Evolutionary conservation across 495 filamentous ascomycete genomes (phyloP), one percentile per base, ranked within the genome.

Genomic region (Annulohypoxylon stygium): DNA sequence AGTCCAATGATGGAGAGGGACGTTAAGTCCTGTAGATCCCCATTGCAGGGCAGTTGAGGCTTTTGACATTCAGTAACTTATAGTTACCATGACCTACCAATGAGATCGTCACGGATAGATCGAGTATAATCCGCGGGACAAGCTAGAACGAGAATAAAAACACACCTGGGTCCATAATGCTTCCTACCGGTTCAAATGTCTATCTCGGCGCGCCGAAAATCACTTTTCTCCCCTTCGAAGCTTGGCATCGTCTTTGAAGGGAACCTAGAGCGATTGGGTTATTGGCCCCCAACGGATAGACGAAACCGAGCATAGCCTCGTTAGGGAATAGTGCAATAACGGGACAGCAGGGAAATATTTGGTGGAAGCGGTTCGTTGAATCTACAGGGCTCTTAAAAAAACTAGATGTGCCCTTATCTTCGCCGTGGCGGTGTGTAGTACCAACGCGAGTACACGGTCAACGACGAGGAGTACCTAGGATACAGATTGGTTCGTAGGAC

Each of bases 401-500:
- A 47, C 18, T 6, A 14, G 1, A 9, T 39, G 5, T 11, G 41
- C 41, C 41, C 14, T n/a, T 20, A 12, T 45, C 41, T 45, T 16
- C 41, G 41, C 41, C 14, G 41, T 45, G 3, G 41, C 41, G 43
- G 43, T 47, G 43, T 47, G 43, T 47, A 47, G 43, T 47, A 20
- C n/a, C 5, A 20, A 45, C 41, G 41, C 43, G 43, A 20, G 16
- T 9, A 20, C 43, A 18, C n/a, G 43, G 20, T 3, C 18, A 47
- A 47, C 43, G 43, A 20, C 16, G 43, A 6, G 1, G 43, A 20
- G n/a, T 20, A 45, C 41, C n/a, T 4, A 16, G n/a, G n/a, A 7
- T 7, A 16, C 16, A 47, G n/a, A 47, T 20, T 16, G n/a, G 7
- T 7, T 47, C 43, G 43, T 47, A 6, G 16, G 7, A 47, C 43